Evolutionary conservation across 2,329 filamentous ascomycete genomes (phyloP).

Genomic region (Colletotrichum trifolii): DNA sequence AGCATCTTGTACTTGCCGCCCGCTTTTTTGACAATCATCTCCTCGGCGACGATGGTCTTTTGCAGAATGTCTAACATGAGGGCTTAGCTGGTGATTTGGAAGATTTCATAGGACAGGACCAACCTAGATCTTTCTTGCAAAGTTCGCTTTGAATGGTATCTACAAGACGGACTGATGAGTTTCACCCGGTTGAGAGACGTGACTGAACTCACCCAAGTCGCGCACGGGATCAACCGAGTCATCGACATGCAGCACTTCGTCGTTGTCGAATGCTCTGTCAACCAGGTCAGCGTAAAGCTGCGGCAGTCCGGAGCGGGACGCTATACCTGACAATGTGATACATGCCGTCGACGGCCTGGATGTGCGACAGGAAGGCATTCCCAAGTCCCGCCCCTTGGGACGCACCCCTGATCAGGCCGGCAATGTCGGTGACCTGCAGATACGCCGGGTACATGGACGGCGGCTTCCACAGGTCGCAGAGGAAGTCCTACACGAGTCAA

Average conservation of each 20-base stretch:
- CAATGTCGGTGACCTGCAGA: constrained; percentile 58
- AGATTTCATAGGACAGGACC: constrained; percentile 23
- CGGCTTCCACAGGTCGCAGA: constrained; percentile 58
- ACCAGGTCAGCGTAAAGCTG: background rate
- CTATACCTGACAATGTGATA: constrained; percentile 55
- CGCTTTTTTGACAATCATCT: constrained; percentile 53
- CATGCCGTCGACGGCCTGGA: constrained; percentile 58
- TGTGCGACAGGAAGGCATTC: constrained; percentile 58
- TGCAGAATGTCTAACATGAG: constrained; percentile 48
- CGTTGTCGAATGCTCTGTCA: constrained; percentile 55
- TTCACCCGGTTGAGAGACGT: background rate
- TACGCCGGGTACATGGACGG: constrained; percentile 57
- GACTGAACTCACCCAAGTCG: constrained; percentile 49
- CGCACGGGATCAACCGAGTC: constrained; percentile 58
- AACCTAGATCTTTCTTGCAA: constrained; percentile 53
- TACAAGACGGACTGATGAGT: constrained; percentile 30
- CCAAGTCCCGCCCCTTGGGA: constrained; percentile 56
- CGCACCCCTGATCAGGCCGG: constrained; percentile 57
- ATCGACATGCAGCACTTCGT: constrained; percentile 58
- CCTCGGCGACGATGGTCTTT: constrained; percentile 52
- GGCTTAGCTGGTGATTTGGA: background rate
- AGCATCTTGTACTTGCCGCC: constrained; percentile 59
- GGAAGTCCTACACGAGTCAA: constrained; percentile 49
- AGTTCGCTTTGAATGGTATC: constrained; percentile 53
- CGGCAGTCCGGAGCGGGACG: background rate